Evolutionary conservation across 192 early-diverging fungal species (phyloP).

Genomic region (Entomortierella lignicola): DNA sequence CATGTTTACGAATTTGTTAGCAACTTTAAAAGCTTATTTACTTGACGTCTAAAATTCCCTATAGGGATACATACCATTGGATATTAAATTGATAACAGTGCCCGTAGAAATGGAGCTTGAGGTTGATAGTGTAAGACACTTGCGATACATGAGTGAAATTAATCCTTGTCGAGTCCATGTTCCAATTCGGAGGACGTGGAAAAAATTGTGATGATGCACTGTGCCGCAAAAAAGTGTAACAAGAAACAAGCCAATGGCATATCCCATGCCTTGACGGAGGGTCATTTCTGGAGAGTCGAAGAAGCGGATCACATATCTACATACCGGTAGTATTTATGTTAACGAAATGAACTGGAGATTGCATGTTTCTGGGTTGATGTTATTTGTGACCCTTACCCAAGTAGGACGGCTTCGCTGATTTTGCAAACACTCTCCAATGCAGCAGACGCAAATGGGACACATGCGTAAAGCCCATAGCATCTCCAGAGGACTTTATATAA

Average conservation of each 20-base stretch:
- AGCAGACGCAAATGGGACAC: conserved; percentile 28
- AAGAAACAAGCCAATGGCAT: conserved; percentile 48
- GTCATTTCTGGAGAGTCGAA: conserved; percentile 18
- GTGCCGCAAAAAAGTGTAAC: conserved; percentile 54
- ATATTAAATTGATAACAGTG: conserved; percentile 54
- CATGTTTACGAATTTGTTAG: not conserved
- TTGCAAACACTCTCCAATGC: conserved; percentile 45
- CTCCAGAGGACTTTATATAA: conserved; percentile 35
- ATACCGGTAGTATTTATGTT: not conserved
- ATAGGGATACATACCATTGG: too few relatives aligned
- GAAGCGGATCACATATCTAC: conserved; percentile 55
- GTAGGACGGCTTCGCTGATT: conserved; percentile 55
- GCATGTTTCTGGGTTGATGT: too few relatives aligned
- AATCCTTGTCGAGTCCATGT: conserved; percentile 39
- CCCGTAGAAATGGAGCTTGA: conserved; percentile 53
- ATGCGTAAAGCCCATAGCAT: conserved; percentile 47
- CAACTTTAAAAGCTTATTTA: conserved; percentile 13
- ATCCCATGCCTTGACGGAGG: conserved; percentile 35
- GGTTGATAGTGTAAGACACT: conserved; percentile 50
- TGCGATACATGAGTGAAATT: conserved; percentile 56
- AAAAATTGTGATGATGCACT: conserved; percentile 55
- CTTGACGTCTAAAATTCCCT: too few relatives aligned
- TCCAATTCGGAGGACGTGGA: conserved; percentile 53
- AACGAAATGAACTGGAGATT: too few relatives aligned
- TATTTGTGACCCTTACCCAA: too few relatives aligned